A percentile compares a stretch with the other conserved stretches of the same genome.
phyloP scores from a whole-genome alignment of 1,139 yeast genomes.

The Williopsis jadinii region DNA sequence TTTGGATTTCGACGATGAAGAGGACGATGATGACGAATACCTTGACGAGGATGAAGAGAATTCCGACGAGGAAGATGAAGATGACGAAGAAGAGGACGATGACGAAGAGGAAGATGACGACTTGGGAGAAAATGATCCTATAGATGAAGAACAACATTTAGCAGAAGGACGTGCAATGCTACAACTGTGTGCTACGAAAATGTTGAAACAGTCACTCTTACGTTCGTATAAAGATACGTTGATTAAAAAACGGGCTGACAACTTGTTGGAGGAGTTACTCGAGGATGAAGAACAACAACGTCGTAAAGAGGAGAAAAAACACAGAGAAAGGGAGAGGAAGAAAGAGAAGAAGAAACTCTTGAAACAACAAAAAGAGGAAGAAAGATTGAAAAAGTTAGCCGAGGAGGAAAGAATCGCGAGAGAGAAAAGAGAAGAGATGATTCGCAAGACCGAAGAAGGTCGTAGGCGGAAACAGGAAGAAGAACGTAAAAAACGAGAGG shows the following conservation, averaged over 20 bases:
- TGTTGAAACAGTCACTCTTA: slow-evolving; percentile 68
- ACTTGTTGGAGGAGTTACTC: slow-evolving; percentile 49
- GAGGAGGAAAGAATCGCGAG: slow-evolving; percentile 38
- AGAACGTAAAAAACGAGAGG: slow-evolving; percentile 35
- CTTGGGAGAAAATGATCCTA: slow-evolving; percentile 25
- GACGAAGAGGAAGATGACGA: slow-evolving; percentile 12
- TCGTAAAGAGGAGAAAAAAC: slow-evolving; percentile 66
- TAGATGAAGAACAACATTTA: slow-evolving; percentile 60
- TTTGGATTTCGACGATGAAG: slow-evolving; percentile 14
- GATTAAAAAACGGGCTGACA: slow-evolving; percentile 35
- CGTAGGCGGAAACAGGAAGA: slow-evolving; percentile 40
- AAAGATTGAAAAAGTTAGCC: slow-evolving; percentile 49
- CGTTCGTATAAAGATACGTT: slow-evolving; percentile 66
- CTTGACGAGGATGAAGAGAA: slow-evolving; percentile 10
- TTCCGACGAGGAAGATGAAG: slow-evolving; percentile 23
- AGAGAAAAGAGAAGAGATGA: slow-evolving; percentile 42
- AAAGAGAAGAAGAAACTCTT: slow-evolving; percentile 70
- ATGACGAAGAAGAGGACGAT: slow-evolving; percentile 24
- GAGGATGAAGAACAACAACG: slow-evolving; percentile 65
- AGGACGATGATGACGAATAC: slow-evolving; percentile 14
- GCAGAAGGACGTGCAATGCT: slow-evolving; percentile 41
- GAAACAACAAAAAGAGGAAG: slow-evolving; percentile 72
- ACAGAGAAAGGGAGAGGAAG: slow-evolving; percentile 66
- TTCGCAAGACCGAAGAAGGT: slow-evolving; percentile 34
- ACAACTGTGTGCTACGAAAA: slow-evolving; percentile 65